Percentiles rank a stretch among this genome's conserved stretches.
Conservation (phyloP, 306 rosid species). For the Cercis canadensis region DNA sequence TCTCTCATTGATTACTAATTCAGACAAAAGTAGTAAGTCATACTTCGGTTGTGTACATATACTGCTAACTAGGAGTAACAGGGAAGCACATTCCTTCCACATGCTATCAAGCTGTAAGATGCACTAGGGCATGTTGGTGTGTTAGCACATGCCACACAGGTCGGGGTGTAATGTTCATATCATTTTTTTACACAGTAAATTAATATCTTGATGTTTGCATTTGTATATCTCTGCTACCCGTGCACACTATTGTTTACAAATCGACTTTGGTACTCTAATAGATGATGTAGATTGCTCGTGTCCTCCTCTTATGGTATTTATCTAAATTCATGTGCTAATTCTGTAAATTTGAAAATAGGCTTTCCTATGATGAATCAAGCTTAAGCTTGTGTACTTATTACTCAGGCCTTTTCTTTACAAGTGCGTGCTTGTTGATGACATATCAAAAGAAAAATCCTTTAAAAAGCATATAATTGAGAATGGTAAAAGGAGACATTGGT, state of each 20-base stretch:
- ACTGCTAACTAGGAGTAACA: background rate
- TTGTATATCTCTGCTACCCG: background rate
- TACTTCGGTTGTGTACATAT: background rate
- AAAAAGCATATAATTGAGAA: too few relatives aligned
- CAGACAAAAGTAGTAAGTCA: constrained; percentile 39
- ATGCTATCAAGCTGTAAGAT: constrained; percentile 6
- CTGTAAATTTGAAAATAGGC: too few relatives aligned
- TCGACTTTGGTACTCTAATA: background rate
- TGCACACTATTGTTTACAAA: background rate
- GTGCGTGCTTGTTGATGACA: too few relatives aligned
- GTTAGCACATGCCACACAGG: background rate
- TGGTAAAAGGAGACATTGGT: too few relatives aligned
- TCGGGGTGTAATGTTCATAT: background rate
- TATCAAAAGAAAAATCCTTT: too few relatives aligned
- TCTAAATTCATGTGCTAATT: background rate
- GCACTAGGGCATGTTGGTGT: background rate
- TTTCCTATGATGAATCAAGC: too few relatives aligned
- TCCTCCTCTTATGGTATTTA: background rate
- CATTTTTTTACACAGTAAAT: background rate
- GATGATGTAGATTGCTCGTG: background rate
- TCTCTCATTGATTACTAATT: constrained; percentile 45
- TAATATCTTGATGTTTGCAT: background rate
- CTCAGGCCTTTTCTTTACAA: too few relatives aligned
- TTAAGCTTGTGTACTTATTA: too few relatives aligned
- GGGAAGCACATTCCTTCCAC: background rate